Percentiles rank a stretch among this genome's conserved stretches.
Evolutionary conservation across 2,329 filamentous ascomycete species (phyloP).

Genomic region (Ophiognomonia clavigignenti-juglandacearum): DNA sequence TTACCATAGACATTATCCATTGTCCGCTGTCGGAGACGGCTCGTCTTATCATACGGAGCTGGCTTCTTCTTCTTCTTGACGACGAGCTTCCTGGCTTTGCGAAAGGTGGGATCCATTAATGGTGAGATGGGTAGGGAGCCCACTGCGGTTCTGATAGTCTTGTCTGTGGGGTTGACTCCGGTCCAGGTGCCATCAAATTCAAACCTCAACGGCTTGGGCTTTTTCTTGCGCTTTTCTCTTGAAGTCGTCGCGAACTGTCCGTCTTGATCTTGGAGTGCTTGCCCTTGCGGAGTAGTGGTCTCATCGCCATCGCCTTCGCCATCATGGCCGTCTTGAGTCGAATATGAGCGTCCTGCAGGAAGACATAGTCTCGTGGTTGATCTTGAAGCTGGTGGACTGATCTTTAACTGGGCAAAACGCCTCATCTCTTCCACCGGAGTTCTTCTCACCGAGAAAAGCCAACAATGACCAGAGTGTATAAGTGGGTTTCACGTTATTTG

Average conservation of each 20-base stretch:
- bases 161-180: conserved; percentile 33
- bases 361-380: too few relatives aligned
- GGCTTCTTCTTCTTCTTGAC: conserved; percentile 34
- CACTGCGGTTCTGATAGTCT: conserved; percentile 39
- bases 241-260: too few relatives aligned
- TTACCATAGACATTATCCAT: conserved; percentile 61
- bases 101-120: conserved; percentile 46
- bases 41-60: conserved; percentile 24
- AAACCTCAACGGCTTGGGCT: neutral
- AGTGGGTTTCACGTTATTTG: too few relatives aligned
- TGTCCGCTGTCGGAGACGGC: conserved; percentile 52
- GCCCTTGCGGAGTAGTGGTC: too few relatives aligned
- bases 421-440: neutral
- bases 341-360: too few relatives aligned
- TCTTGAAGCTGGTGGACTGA: too few relatives aligned
- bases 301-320: too few relatives aligned
- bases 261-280: neutral
- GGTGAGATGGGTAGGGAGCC: conserved; percentile 50
- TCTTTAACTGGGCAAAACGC: neutral
- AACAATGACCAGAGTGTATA: neutral
- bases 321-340: too few relatives aligned
- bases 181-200: conserved; percentile 5
- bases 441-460: neutral
- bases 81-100: conserved; percentile 32
- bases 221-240: too few relatives aligned